Conservation (phyloP, 306 rosid genomes). For the Lathyrus tuberosus region DNA sequence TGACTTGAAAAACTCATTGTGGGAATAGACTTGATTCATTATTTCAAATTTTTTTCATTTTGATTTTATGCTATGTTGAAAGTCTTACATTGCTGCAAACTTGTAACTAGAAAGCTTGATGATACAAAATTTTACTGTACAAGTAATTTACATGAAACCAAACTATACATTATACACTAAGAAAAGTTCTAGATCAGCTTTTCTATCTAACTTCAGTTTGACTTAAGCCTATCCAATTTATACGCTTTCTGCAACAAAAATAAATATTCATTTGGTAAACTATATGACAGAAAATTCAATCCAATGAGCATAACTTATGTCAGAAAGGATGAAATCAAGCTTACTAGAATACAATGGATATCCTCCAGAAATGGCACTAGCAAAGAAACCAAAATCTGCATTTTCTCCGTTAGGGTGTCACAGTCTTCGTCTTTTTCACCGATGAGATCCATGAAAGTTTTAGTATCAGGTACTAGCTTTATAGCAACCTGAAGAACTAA, state of each 20-base stretch:
- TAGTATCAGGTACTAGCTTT: constrained; percentile 70
- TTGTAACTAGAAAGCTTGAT: constrained; percentile 23
- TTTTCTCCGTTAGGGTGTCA: constrained; percentile 63
- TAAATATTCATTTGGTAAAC: constrained; percentile 3
- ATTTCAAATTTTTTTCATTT: constrained; percentile 32
- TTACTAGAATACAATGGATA: constrained; percentile 71
- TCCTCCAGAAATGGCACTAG: constrained; percentile 72
- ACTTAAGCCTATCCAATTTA: constrained; percentile 66
- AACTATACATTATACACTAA: constrained; percentile 22
- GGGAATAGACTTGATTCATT: constrained; percentile 61
- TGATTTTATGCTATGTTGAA: not conserved
- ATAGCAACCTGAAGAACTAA: constrained; percentile 69
- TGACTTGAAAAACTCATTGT: constrained; percentile 43
- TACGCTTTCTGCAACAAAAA: constrained; percentile 58
- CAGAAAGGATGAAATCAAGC: constrained; percentile 25
- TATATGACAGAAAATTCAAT: constrained; percentile 10
- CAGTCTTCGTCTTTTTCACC: constrained; percentile 59
- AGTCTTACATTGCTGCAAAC: constrained; percentile 16
- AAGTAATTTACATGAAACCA: constrained; percentile 34
- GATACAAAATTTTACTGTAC: constrained; percentile 35
- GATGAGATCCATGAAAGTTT: constrained; percentile 62
- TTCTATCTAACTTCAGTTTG: constrained; percentile 49
- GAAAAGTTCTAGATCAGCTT: constrained; percentile 29
- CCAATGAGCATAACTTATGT: not conserved
- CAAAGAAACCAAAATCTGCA: constrained; percentile 59